Percentiles rank a stretch among this genome's conserved stretches.
Conservation (phyloP, 371 early-diverging fungal genomes). For the Rhizopus arrhizus region DNA sequence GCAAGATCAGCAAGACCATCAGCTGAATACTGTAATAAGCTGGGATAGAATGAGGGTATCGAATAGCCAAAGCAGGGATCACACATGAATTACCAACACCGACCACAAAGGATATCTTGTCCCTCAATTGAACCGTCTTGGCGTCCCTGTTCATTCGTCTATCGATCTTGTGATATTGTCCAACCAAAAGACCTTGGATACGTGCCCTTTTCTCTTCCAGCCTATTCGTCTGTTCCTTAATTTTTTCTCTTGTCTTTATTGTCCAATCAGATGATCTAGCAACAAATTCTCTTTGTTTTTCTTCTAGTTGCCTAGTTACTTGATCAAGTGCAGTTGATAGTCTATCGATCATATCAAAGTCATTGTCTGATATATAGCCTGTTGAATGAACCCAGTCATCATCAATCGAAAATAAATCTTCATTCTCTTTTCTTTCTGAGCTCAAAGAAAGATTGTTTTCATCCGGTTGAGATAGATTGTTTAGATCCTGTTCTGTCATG, state of each 20-base stretch:
- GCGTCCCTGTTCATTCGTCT: slow-evolving; percentile 51
- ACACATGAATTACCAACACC: slow-evolving; percentile 74
- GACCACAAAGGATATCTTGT: slow-evolving; percentile 72
- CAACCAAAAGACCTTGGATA: slow-evolving; percentile 34
- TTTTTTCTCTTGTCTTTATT: slow-evolving; percentile 38
- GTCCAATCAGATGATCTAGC: slow-evolving; percentile 47
- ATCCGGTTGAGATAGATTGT: too few species aligned
- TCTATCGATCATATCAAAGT: slow-evolving; percentile 40
- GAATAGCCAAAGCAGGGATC: slow-evolving; percentile 58
- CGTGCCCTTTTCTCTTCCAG: slow-evolving; percentile 39
- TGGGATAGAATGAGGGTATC: slow-evolving; percentile 63
- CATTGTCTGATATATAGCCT: slow-evolving; percentile 30
- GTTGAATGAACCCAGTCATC: too few species aligned
- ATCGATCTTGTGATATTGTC: slow-evolving; percentile 39
- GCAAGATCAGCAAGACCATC: slow-evolving; percentile 50
- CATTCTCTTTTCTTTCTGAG: too few species aligned
- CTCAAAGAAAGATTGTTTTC: too few species aligned
- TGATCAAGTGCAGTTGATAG: slow-evolving; percentile 50
- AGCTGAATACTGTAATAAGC: slow-evolving; percentile 58
- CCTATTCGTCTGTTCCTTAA: slow-evolving; percentile 40
- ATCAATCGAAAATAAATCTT: too few species aligned
- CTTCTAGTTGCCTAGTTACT: slow-evolving; percentile 48
- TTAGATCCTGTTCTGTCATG: too few species aligned
- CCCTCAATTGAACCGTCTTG: slow-evolving; percentile 59
- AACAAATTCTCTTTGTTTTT: slow-evolving; percentile 40